Conservation (phyloP, 2,329 filamentous ascomycete genomes). For the Rhexocercosporidium sp. region DNA sequence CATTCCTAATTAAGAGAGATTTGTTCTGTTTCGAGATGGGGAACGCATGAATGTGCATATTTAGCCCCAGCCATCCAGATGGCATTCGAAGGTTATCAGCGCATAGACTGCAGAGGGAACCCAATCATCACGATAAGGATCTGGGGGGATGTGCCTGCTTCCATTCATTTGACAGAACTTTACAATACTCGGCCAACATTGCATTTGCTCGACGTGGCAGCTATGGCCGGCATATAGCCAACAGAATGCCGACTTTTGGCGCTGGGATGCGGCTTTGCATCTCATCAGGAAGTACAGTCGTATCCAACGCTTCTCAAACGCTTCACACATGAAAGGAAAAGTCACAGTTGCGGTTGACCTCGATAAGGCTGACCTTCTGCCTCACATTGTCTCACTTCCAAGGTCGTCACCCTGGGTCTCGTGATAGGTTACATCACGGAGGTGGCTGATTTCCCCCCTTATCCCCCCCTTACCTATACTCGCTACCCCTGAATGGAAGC, state of each 20-base stretch:
- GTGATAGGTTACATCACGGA: conserved; percentile 5
- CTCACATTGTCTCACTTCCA: not conserved
- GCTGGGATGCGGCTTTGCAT: not conserved
- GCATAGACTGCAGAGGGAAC: conserved; percentile 5
- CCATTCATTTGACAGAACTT: not conserved
- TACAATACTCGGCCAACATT: not conserved
- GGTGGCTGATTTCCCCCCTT: conserved; percentile 3
- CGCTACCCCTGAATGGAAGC: conserved; percentile 3
- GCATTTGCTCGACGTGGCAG: not conserved
- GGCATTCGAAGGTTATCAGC: conserved; percentile 7
- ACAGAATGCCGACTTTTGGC: not conserved
- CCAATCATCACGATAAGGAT: not conserved
- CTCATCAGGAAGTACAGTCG: not conserved
- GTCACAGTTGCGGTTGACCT: not conserved
- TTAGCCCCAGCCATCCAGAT: conserved; percentile 1
- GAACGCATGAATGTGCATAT: conserved; percentile 8
- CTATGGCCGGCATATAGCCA: not conserved
- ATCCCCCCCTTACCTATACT: not conserved
- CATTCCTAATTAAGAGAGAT: not conserved
- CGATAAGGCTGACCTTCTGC: conserved; percentile 7
- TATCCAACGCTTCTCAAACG: not conserved
- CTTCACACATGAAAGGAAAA: not conserved
- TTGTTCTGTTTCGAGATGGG: conserved; percentile 6
- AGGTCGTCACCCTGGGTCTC: not conserved
- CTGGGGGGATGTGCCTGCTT: not conserved